These are phyloP conservation scores for Trypethelium eluteriae DNA, from an alignment of 495 filamentous ascomycete species.

Conservation along the genomic window DNA sequence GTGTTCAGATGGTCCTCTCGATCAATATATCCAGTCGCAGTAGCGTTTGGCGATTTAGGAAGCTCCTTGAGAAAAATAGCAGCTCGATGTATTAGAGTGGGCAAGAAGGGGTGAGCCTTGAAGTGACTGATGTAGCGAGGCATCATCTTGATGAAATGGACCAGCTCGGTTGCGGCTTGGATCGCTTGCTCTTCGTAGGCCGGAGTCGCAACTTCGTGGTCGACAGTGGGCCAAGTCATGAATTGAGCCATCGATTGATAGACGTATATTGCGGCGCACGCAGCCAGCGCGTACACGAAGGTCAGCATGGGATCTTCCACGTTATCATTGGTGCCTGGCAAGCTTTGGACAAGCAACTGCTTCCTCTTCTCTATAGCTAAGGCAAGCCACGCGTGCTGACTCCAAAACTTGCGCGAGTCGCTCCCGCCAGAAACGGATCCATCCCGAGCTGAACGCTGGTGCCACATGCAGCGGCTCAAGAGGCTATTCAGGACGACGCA, in stretches of 20 bases:
- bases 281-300: neutral
- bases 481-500: neutral
- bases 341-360: neutral
- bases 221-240: neutral
- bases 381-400: neutral
- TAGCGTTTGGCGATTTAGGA: neutral
- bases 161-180: neutral
- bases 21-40: neutral
- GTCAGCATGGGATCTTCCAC: neutral
- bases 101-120: neutral
- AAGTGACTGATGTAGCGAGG: neutral
- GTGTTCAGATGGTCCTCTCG: neutral
- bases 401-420: neutral
- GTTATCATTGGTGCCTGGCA: neutral
- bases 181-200: neutral
- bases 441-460: neutral
- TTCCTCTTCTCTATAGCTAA: neutral
- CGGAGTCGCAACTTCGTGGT: neutral
- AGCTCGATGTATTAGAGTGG: neutral
- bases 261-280: neutral
- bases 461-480: neutral
- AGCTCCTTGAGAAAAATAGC: neutral
- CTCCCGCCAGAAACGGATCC: neutral
- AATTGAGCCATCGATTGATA: neutral
- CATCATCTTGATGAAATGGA: neutral